These are phyloP conservation scores for Penicillium sp. DNA, from an alignment of 2,329 filamentous ascomycete species.

Conservation along the genomic window DNA sequence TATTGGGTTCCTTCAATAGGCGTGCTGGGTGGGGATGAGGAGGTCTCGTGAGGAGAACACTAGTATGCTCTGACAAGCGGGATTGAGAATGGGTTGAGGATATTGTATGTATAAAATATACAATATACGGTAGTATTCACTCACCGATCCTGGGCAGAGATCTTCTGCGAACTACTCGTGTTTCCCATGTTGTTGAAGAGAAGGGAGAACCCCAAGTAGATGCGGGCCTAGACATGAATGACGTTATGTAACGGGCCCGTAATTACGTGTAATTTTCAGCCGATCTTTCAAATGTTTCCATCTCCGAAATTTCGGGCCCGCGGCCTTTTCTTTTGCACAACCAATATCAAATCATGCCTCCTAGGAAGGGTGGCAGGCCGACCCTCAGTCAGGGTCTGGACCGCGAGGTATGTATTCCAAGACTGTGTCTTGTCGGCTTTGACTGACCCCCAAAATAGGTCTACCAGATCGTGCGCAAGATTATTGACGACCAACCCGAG, in stretches of 20 bases:
- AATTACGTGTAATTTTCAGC: constrained; percentile 23
- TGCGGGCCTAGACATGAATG: constrained; percentile 9
- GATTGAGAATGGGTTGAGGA: not conserved
- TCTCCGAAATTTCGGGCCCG: constrained; percentile 10
- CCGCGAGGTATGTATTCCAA: constrained; percentile 54
- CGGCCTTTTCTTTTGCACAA: constrained; percentile 21
- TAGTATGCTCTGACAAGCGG: not conserved
- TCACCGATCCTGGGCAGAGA: constrained; percentile 83
- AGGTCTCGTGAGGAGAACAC: constrained; percentile 19
- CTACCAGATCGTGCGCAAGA: constrained; percentile 75
- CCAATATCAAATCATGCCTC: constrained; percentile 35
- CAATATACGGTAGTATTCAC: constrained; percentile 26
- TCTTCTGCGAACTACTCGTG: constrained; percentile 61
- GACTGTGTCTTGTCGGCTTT: constrained; percentile 12
- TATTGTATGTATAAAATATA: not conserved
- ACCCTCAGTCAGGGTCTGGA: constrained; percentile 60
- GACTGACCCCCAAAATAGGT: constrained; percentile 48
- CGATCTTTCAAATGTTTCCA: constrained; percentile 15
- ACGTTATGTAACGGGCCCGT: constrained; percentile 19
- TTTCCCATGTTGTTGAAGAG: constrained; percentile 59
- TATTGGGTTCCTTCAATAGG: not conserved
- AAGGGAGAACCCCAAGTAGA: not conserved
- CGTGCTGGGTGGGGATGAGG: constrained; percentile 4
- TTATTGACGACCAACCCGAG: constrained; percentile 65
- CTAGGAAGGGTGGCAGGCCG: constrained; percentile 43